Percentiles rank a stretch among this genome's conserved stretches.
phyloP scores from a whole-genome alignment of 2,329 filamentous ascomycete genomes.

The Passalora sequoiae region DNA sequence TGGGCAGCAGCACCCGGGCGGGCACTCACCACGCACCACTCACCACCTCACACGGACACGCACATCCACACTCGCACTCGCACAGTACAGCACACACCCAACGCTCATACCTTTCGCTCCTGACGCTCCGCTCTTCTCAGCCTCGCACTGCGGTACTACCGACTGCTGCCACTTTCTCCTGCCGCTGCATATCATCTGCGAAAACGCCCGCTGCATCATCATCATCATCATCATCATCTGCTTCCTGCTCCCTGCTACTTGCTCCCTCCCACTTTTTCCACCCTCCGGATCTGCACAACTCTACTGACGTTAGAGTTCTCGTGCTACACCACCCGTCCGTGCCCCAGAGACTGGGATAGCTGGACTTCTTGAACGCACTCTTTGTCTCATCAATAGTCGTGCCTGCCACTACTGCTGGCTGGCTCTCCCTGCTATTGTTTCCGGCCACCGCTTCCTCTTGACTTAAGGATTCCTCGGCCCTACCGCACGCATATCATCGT shows the following conservation, averaged over 20 bases:
- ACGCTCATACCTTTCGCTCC: too few relatives aligned
- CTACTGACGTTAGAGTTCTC: constrained; percentile 13
- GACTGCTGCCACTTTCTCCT: neutral
- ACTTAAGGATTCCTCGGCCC: too few relatives aligned
- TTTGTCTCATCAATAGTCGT: too few relatives aligned
- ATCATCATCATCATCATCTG: neutral
- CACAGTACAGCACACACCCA: too few relatives aligned
- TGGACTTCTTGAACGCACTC: constrained; percentile 11
- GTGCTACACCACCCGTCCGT: constrained; percentile 9
- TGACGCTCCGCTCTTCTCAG: too few relatives aligned
- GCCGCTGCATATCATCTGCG: constrained; percentile 2
- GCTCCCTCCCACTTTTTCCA: neutral
- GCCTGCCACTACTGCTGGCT: constrained; percentile 6
- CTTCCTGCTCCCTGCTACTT: constrained; percentile 4
- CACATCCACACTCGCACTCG: too few relatives aligned
- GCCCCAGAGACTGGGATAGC: constrained; percentile 13
- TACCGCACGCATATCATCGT: too few relatives aligned
- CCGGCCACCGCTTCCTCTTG: constrained; percentile 8
- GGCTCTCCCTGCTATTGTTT: constrained; percentile 9
- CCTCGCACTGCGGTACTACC: neutral
- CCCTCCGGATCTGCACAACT: constrained; percentile 15
- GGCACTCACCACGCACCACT: too few relatives aligned
- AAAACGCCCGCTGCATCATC: neutral
- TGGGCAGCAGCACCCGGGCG: too few relatives aligned
- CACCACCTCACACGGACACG: too few relatives aligned